Base-by-base conservation (phyloP, 805 yeast genomes). In the Metschnikowia rubicola region DNA sequence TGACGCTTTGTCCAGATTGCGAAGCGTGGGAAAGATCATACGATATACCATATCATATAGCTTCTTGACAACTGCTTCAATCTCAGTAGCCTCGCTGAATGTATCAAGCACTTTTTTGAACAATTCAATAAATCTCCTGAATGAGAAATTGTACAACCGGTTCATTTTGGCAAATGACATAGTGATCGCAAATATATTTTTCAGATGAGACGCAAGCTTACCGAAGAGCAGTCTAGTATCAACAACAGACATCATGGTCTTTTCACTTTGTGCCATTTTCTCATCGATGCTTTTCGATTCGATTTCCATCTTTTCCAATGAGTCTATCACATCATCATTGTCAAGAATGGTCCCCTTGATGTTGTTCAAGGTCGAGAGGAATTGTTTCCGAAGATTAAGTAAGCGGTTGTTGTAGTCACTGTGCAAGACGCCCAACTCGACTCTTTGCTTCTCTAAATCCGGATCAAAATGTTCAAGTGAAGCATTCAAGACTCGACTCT, bases 321-420 rank as follows among this genome's bases (percentile, higher is more conserved):
- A 79, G 5, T 71, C 65, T 13, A 87, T 61, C 3, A 90, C 64
- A 0, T 67, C 71, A 44, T 81, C 82, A 61, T 86, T 81, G 6
- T 89, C 96, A 30, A 91, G 68, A 19, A 91, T 74, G 44, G 77
- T 79, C 0, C 86, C 85, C 17, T 74, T 68, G 0, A 86, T 67
- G 6, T 74, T 74, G 52, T 79, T 80, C 48, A 92, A 66, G 0
- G 83, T 72, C 3, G 68, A 64, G 48, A 91, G 68, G 8, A 91
- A 68, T 9, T 76, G 73, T 6, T 70, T 66, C 54, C 90, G 96
- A 19, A 88, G 69, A 0, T 59, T 56, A 36, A 75, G 71, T 40
- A 91, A 64, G 12, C 74, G 74, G 1, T 71, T 71, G 43, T 74
- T 75, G 56, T 82, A 87, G 39, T 81, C 86, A 11, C 84, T 76